A percentile compares a stretch with the other conserved stretches of the same genome.
phyloP scores from a whole-genome alignment of 2,329 filamentous ascomycete species.

The Seiridium unicorne region DNA sequence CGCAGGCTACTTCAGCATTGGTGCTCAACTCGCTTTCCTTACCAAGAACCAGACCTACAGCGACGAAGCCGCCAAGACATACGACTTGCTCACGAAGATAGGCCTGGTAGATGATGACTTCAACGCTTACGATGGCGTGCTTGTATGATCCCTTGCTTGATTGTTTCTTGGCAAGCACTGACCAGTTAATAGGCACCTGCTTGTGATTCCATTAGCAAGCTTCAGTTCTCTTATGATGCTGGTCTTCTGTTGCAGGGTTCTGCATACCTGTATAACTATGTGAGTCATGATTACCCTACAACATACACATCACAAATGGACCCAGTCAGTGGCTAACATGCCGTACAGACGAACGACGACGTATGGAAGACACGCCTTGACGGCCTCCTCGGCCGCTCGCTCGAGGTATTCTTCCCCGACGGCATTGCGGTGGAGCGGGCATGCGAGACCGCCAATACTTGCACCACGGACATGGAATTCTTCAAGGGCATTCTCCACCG shows the following conservation, averaged over 20 bases:
- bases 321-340: not conserved
- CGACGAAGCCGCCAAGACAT: slow-evolving; percentile 56
- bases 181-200: slow-evolving; percentile 7
- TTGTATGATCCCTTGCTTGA: not conserved
- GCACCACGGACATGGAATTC: slow-evolving; percentile 53
- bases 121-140: slow-evolving; percentile 45
- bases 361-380: slow-evolving; percentile 45
- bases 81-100: slow-evolving; percentile 46
- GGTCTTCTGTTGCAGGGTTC: slow-evolving; percentile 44
- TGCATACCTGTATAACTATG: slow-evolving; percentile 42
- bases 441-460: slow-evolving; percentile 47
- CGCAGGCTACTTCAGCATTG: slow-evolving; percentile 45
- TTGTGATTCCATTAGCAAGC: slow-evolving; percentile 31
- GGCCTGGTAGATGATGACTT: slow-evolving; percentile 43
- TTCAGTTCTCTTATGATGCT: slow-evolving; percentile 52
- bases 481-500: slow-evolving; percentile 54
- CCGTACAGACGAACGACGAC: slow-evolving; percentile 19
- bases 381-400: slow-evolving; percentile 43
- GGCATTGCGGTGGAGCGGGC: slow-evolving; percentile 50
- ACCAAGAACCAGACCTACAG: slow-evolving; percentile 63
- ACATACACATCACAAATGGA: not conserved
- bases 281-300: slow-evolving; percentile 13
- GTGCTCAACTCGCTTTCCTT: slow-evolving; percentile 60
- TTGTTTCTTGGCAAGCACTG: not conserved
- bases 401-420: slow-evolving; percentile 42